phyloP scores from a whole-genome alignment of 2,329 filamentous ascomycete genomes.

The Amesomyces nigricolor region DNA sequence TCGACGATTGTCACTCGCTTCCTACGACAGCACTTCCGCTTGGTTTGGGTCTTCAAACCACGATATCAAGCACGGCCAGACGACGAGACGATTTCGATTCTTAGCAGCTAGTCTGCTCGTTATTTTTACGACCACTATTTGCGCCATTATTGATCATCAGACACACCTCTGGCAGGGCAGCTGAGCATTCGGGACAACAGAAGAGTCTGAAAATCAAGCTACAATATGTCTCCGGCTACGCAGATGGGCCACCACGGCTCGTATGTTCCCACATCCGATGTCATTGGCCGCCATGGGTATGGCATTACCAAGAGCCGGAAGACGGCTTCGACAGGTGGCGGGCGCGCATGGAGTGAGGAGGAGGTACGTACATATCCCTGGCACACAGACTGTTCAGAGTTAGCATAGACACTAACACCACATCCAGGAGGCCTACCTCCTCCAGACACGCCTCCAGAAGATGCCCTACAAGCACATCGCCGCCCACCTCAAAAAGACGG shows the following conservation, averaged over 20 bases:
- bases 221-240: conserved; percentile 50
- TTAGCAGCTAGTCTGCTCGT: conserved; percentile 41
- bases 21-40: conserved; percentile 2
- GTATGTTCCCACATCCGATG: conserved; percentile 49
- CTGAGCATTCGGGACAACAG: conserved; percentile 11
- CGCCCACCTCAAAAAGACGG: conserved; percentile 78
- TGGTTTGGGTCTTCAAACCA: neutral
- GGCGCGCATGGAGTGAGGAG: conserved; percentile 79
- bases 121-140: conserved; percentile 23
- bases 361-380: conserved; percentile 51
- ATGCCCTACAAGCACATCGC: conserved; percentile 91
- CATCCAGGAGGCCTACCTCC: conserved; percentile 69
- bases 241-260: conserved; percentile 41
- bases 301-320: conserved; percentile 62
- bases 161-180: conserved; percentile 32
- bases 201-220: conserved; percentile 20
- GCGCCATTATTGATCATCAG: conserved; percentile 33
- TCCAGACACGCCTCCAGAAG: conserved; percentile 78
- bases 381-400: neutral
- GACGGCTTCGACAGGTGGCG: conserved; percentile 64
- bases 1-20: conserved; percentile 19
- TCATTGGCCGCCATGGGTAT: conserved; percentile 53
- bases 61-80: too few species aligned
- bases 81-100: conserved; percentile 35
- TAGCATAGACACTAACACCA: conserved; percentile 8